Conservation (phyloP, 306 rosid genomes). For the Sindora glabra region DNA sequence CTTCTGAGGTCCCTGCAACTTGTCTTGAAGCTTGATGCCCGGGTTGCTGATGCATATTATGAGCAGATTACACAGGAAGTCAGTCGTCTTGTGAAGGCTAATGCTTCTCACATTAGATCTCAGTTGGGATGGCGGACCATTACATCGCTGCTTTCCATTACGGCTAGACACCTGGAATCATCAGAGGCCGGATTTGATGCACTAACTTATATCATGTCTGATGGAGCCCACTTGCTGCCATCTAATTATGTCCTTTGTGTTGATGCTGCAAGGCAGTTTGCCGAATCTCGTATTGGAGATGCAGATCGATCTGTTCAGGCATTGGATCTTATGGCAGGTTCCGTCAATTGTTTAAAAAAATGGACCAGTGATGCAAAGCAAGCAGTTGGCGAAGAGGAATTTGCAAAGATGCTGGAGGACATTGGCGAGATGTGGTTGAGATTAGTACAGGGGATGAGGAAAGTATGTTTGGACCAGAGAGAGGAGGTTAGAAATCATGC, state of each 20-base stretch:
- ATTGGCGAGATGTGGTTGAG: slow-evolving; percentile 97
- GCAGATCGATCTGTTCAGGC: slow-evolving; percentile 77
- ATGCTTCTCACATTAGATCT: slow-evolving; percentile 92
- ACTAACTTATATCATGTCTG: slow-evolving; percentile 67
- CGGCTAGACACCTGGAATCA: slow-evolving; percentile 91
- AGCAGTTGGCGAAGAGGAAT: slow-evolving; percentile 57
- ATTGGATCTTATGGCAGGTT: slow-evolving; percentile 76
- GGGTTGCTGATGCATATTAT: slow-evolving; percentile 89
- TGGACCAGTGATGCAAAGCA: slow-evolving; percentile 72
- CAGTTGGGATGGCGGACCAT: slow-evolving; percentile 89
- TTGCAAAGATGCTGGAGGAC: slow-evolving; percentile 53
- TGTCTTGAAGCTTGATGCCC: slow-evolving; percentile 95
- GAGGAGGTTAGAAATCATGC: slow-evolving; percentile 91
- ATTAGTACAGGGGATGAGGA: slow-evolving; percentile 70
- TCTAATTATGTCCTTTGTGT: slow-evolving; percentile 72
- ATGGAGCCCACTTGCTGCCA: slow-evolving; percentile 81
- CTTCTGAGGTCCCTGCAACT: slow-evolving; percentile 88
- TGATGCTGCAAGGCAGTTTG: slow-evolving; percentile 87
- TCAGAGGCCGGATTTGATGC: slow-evolving; percentile 94
- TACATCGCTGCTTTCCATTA: slow-evolving; percentile 70
- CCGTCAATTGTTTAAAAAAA: slow-evolving; percentile 61
- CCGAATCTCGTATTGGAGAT: slow-evolving; percentile 93
- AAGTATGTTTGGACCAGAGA: slow-evolving; percentile 87
- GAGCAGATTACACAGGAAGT: slow-evolving; percentile 96
- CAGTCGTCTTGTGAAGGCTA: slow-evolving; percentile 77